Base-by-base conservation (phyloP, 2,329 filamentous ascomycete genomes). In the Emericellopsis cladophorae region DNA sequence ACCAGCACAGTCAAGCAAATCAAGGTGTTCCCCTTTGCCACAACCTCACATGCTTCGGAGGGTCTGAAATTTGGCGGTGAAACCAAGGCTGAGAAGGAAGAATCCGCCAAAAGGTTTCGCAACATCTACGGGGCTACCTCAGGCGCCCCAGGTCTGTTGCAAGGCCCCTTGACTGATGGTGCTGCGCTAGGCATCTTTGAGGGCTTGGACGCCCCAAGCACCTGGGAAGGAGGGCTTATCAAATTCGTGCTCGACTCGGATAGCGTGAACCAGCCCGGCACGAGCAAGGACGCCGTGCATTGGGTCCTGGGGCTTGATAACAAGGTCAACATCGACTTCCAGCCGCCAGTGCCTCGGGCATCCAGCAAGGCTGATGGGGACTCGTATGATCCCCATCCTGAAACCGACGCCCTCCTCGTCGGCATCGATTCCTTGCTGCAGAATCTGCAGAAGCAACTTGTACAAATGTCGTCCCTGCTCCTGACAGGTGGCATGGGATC, bases 81-180 rank as follows among this genome's bases (percentile, higher is more conserved):
- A 50, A 84, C 86, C 1, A 85, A 86, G 50, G 75, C 83, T 6
- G 85, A 92, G 49, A 80, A 81, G 40, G 86, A 94, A 53, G 86
- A 88, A 49, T 78, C 79, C 4, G 67, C 76, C 12, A 81, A 82
- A 52, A 76, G 76, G 35, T 79, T 95, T 45, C 76, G 77, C 46
- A 72, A 79, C 10, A 73, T 86, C 4, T 92, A 92, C 49, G 74
- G 77, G 16, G 70, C 68, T 24, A 56, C 66, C 24, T 33, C 39
- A 7, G 31, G 21, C n/a, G 32, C 11, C 15, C 33, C n/a, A 16
- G 78, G 82, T 1, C 58, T 96, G 15, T 65, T 96, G 2, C 76
- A 84, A 42, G 92, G 92, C 0, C 88, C 92, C 5, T 57, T 98
- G 39, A 95, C 89, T 0, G 87, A 98, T 58, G 89, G 90, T 2